Conservation (phyloP, 179 eudicot species). For the Carnegiea gigantea region DNA sequence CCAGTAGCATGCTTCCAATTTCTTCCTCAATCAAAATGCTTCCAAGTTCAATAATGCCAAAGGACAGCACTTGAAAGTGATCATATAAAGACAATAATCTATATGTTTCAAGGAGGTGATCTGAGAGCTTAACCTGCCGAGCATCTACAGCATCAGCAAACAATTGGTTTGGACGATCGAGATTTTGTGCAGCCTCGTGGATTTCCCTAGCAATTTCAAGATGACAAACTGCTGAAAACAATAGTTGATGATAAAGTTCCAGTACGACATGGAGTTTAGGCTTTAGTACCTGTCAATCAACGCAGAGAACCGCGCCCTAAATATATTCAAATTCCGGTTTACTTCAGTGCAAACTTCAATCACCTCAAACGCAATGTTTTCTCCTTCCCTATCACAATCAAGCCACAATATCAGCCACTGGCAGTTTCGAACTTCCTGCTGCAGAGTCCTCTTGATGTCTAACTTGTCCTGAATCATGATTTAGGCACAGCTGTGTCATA, state of each 20-base stretch:
- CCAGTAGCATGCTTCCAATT: constrained; percentile 1
- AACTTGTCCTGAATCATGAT: constrained; percentile 61
- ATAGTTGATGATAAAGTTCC: neutral
- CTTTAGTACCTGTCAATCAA: constrained; percentile 65
- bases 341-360: constrained; percentile 73
- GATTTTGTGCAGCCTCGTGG: constrained; percentile 68
- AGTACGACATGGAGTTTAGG: constrained; percentile 3
- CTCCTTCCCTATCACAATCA: constrained; percentile 98
- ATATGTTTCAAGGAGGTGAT: neutral
- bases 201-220: constrained; percentile 60
- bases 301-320: constrained; percentile 96
- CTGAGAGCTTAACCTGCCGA: constrained; percentile 65
- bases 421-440: constrained; percentile 80
- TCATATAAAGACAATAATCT: neutral
- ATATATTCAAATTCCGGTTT: constrained; percentile 63
- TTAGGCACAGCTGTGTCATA: neutral
- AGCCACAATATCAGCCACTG: constrained; percentile 98
- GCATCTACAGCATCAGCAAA: constrained; percentile 92
- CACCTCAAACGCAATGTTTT: constrained; percentile 95
- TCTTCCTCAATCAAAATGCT: neutral
- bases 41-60: neutral
- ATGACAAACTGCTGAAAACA: neutral
- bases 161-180: constrained; percentile 70
- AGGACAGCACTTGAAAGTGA: neutral
- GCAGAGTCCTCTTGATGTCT: constrained; percentile 81